phyloP scores from a whole-genome alignment of 805 yeast genomes.

The Candida peoriensis region DNA sequence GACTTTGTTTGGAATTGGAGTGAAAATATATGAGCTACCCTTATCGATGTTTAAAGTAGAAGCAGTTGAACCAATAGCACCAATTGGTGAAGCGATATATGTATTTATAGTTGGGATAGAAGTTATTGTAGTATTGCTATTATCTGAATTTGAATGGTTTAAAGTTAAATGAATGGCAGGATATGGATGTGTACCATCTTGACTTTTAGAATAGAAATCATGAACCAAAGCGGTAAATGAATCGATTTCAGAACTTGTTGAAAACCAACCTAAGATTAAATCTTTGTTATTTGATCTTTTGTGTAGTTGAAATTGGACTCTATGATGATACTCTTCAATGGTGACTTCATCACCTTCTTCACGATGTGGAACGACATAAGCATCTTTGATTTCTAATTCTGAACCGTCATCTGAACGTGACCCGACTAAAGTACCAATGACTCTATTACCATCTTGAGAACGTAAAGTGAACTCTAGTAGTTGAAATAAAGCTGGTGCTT shows the following conservation, averaged over 20 bases:
- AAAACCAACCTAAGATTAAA: conserved; percentile 82
- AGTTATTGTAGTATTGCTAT: conserved; percentile 32
- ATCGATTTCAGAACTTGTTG: conserved; percentile 55
- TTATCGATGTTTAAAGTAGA: conserved; percentile 34
- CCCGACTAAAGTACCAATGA: conserved; percentile 81
- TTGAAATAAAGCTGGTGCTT: conserved; percentile 69
- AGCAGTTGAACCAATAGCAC: conserved; percentile 40
- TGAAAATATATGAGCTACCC: conserved; percentile 52
- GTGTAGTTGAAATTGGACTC: conserved; percentile 62
- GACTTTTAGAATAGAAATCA: conserved; percentile 68
- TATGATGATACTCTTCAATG: conserved; percentile 73
- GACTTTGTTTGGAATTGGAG: conserved; percentile 68
- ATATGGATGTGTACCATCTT: conserved; percentile 64
- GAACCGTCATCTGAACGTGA: conserved; percentile 78
- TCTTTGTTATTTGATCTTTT: conserved; percentile 77
- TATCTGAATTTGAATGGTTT: conserved; percentile 39
- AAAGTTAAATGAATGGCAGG: conserved; percentile 79
- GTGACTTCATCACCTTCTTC: conserved; percentile 73
- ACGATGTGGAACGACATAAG: conserved; percentile 75
- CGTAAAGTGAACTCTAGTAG: conserved; percentile 67
- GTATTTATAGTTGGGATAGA: conserved; percentile 54
- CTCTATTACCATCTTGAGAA: conserved; percentile 52
- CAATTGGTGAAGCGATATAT: conserved; percentile 75
- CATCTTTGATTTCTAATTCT: conserved; percentile 65
- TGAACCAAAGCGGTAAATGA: conserved; percentile 73